These are phyloP conservation scores for Tolypocladium tropicale DNA, from an alignment of 2,329 filamentous ascomycete genomes.

Conservation along the genomic window DNA sequence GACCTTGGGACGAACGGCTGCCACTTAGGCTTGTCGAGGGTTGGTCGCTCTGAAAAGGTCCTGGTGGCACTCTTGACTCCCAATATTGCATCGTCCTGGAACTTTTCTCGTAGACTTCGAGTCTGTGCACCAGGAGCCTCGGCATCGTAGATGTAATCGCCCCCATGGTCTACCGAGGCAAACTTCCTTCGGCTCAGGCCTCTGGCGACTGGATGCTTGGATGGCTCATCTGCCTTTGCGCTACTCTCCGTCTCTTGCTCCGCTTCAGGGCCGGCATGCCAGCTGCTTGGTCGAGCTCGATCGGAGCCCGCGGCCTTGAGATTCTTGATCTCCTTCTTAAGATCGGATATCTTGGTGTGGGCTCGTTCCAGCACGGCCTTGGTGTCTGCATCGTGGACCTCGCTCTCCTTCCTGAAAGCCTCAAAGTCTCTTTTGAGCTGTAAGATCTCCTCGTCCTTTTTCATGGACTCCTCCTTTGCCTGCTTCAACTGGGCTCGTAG, in stretches of 20 bases:
- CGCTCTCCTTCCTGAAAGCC: slow-evolving; percentile 40
- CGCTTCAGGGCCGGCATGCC: slow-evolving; percentile 15
- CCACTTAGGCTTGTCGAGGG: slow-evolving; percentile 26
- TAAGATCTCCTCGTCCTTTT: slow-evolving; percentile 40
- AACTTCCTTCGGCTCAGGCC: neutral
- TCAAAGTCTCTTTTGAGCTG: slow-evolving; percentile 42
- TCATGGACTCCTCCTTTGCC: slow-evolving; percentile 30
- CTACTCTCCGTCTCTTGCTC: slow-evolving; percentile 1
- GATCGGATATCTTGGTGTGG: slow-evolving; percentile 44
- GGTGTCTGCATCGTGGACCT: slow-evolving; percentile 43
- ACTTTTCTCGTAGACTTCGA: slow-evolving; percentile 24
- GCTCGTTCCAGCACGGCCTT: slow-evolving; percentile 45
- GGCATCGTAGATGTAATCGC: neutral
- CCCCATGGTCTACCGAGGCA: neutral
- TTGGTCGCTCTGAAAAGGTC: slow-evolving; percentile 13
- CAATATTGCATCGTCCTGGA: slow-evolving; percentile 17
- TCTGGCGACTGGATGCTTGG: neutral
- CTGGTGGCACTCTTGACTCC: slow-evolving; percentile 6
- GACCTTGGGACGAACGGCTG: slow-evolving; percentile 31
- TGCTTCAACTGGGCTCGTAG: slow-evolving; percentile 32
- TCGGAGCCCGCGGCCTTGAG: slow-evolving; percentile 24
- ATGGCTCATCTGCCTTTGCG: slow-evolving; percentile 2
- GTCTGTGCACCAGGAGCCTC: slow-evolving; percentile 8
- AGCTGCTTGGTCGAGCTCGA: slow-evolving; percentile 16
- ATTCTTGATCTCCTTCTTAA: slow-evolving; percentile 41